Conservation (phyloP, 179 eudicot genomes). For the Corrigiola litoralis region DNA sequence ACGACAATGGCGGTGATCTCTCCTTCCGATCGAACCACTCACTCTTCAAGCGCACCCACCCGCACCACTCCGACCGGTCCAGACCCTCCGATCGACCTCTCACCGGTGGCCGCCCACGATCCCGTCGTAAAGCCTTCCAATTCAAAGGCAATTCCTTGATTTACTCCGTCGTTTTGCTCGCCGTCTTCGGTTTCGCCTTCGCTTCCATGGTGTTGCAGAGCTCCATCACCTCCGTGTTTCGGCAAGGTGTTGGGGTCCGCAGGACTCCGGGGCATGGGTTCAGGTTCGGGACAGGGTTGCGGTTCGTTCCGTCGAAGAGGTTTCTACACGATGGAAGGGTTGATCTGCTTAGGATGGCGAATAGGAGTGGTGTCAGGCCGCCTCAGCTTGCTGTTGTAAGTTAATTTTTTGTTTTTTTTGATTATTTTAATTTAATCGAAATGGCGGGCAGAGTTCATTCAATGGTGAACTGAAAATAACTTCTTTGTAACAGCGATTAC, state of each 20-base stretch:
- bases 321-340: slow-evolving; percentile 30
- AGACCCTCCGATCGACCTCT: slow-evolving; percentile 43
- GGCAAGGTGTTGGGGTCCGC: slow-evolving; percentile 41
- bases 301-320: slow-evolving; percentile 40
- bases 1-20: slow-evolving; percentile 32
- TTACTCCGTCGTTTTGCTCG: slow-evolving; percentile 49
- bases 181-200: slow-evolving; percentile 56
- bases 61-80: slow-evolving; percentile 26
- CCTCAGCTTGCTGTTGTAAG: slow-evolving; percentile 80
- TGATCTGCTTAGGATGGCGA: slow-evolving; percentile 44
- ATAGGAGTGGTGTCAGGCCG: slow-evolving; percentile 51
- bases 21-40: slow-evolving; percentile 54
- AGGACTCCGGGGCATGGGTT: slow-evolving; percentile 31
- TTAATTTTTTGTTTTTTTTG: background rate
- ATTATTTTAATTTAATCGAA: background rate
- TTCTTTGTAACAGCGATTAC: too few species aligned
- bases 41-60: slow-evolving; percentile 55
- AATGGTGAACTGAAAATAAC: too few species aligned
- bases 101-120: slow-evolving; percentile 36
- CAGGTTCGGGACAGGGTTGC: slow-evolving; percentile 56
- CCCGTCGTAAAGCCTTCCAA: slow-evolving; percentile 36
- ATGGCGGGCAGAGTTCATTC: too few species aligned
- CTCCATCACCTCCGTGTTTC: slow-evolving; percentile 55
- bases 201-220: slow-evolving; percentile 81
- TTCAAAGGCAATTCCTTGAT: slow-evolving; percentile 49